phyloP scores from a whole-genome alignment of 2,329 filamentous ascomycete genomes.

The Cordyceps fumosorosea region DNA sequence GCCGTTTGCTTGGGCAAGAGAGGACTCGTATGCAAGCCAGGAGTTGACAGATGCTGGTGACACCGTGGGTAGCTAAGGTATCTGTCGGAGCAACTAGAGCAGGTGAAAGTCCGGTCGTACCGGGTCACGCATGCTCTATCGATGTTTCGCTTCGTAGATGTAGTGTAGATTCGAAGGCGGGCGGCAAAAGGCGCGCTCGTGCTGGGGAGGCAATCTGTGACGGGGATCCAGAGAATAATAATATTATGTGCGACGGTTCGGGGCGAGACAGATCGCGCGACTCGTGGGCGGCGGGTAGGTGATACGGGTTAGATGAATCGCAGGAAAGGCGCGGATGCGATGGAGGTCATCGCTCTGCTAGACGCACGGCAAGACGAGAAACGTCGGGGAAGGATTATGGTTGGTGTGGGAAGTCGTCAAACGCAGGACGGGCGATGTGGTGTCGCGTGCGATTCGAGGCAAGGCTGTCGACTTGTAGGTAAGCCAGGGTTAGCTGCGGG shows the following conservation, averaged over 20 bases:
- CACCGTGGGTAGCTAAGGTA: not conserved
- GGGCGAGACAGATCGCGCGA: not conserved
- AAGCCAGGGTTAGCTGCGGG: slow-evolving; percentile 1
- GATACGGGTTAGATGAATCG: not conserved
- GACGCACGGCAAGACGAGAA: not conserved
- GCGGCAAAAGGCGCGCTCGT: not conserved
- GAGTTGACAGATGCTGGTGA: not conserved
- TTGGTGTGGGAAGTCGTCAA: not conserved
- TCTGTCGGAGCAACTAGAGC: not conserved
- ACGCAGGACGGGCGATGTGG: not conserved
- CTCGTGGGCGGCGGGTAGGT: not conserved
- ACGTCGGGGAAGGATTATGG: not conserved
- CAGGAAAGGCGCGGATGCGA: not conserved
- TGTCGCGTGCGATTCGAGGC: slow-evolving; percentile 6
- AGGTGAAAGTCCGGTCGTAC: not conserved
- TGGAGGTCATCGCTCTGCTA: not conserved
- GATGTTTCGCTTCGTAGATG: not conserved
- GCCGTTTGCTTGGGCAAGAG: slow-evolving; percentile 1
- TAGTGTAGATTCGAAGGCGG: not conserved
- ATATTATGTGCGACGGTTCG: not conserved
- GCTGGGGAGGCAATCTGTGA: not conserved
- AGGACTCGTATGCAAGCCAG: not conserved
- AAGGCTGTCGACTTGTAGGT: slow-evolving; percentile 1
- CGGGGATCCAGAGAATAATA: not conserved
- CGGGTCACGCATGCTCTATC: not conserved